Evolutionary conservation across 805 yeast species (phyloP), one percentile per base, ranked within the genome.

Genomic region (Brettanomyces custersianus): DNA sequence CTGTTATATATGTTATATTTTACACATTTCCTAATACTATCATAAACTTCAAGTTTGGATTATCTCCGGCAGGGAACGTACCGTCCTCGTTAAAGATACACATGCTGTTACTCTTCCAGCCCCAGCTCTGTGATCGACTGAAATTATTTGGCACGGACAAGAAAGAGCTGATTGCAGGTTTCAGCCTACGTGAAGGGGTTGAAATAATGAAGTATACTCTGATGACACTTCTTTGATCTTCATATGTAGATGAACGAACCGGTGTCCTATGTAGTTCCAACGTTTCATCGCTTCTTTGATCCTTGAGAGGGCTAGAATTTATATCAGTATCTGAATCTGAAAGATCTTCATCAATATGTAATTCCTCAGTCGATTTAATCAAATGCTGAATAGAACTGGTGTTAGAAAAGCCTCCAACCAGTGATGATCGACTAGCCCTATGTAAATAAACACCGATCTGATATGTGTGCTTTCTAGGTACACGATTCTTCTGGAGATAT

Each of bases 381-480:
- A 27, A 35, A 23, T 37, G 17, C 5, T 33, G 34, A 13, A 15
- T 30, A 13, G 23, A 34, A 7, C 15, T 20, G 21, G 20, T 15
- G 8, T n/a, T 18, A n/a, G 31, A 29, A 2, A 15, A 17, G 11
- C 20, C 13, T 7, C 11, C 31, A 7, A 15, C 11, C 8, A 20
- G 26, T 0, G 68, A 54, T 2, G 63, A 45, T 27, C 57, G 53
- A 29, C 55, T 57, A 2, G 75, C 75, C 29, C 79, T 49, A 42
- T 73, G 77, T 28, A 73, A 48, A 47, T 73, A 73, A 7, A 73
- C 77, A 5, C 79, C 79, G 48, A 73, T 63, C 41, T 73, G 77
- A 40, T 50, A 63, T 3, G 67, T 62, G 37, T 62, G 57, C 38
- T 63, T 63, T 31, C 57, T 53, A 17, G 59, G 57, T 26, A 65